phyloP scores from a whole-genome alignment of 1,284 basidiomycete genomes.

The Lentinula novae-zelandiae region DNA sequence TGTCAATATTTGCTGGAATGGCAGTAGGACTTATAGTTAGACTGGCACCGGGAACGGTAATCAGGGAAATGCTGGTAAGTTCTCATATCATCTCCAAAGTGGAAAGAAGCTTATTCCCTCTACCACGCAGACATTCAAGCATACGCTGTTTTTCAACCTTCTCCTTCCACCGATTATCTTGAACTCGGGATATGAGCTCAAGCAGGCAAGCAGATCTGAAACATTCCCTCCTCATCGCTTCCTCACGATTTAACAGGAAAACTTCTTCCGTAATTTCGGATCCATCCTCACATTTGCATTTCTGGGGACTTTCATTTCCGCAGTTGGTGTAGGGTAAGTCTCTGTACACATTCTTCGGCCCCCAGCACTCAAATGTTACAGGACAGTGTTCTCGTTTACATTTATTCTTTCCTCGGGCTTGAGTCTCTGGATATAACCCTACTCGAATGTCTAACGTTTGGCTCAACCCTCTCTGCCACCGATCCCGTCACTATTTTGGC shows the following conservation, averaged over 20 bases:
- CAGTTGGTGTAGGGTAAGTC: constrained; percentile 91
- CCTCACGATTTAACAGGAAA: constrained; percentile 57
- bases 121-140: constrained; percentile 79
- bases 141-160: constrained; percentile 97
- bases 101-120: background rate
- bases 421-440: constrained; percentile 80
- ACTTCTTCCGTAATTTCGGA: constrained; percentile 97
- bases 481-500: constrained; percentile 98
- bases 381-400: constrained; percentile 87
- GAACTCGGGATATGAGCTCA: constrained; percentile 96
- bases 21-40: constrained; percentile 90
- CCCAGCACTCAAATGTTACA: constrained; percentile 40
- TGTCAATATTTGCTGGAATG: constrained; percentile 96
- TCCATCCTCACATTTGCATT: constrained; percentile 97
- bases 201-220: constrained; percentile 57
- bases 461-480: constrained; percentile 94
- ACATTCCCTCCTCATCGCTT: background rate
- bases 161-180: constrained; percentile 97
- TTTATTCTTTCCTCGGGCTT: constrained; percentile 90
- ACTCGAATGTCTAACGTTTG: constrained; percentile 94
- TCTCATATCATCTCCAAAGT: background rate
- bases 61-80: constrained; percentile 95
- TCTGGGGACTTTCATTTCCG: constrained; percentile 94
- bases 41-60: constrained; percentile 89
- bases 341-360: constrained; percentile 10